These are phyloP conservation scores for Dioscorea cayenensis DNA, from an alignment of 116 monocot genomes.

Conservation along the genomic window DNA sequence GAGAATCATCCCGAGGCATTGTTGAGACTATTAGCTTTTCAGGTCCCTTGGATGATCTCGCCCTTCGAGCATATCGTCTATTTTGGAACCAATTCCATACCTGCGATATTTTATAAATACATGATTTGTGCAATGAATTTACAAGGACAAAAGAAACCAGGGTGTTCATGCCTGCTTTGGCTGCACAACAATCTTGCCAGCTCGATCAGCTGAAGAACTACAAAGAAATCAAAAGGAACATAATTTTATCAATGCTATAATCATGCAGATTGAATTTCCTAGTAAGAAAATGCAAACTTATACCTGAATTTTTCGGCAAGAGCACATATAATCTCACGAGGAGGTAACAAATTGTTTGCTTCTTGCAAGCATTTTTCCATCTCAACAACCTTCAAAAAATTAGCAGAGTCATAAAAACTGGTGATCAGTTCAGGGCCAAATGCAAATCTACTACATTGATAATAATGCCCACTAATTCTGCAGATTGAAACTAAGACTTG, in stretches of 20 bases:
- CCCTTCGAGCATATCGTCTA: conserved; percentile 51
- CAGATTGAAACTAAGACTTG: too few relatives aligned
- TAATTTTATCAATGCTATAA: background rate
- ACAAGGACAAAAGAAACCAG: background rate
- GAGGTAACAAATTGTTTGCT: conserved; percentile 34
- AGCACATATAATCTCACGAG: conserved; percentile 22
- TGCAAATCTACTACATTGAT: too few relatives aligned
- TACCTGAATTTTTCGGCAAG: conserved; percentile 44
- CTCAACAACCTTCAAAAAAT: conserved; percentile 43
- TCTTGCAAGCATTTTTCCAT: conserved; percentile 58
- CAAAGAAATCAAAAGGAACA: background rate
- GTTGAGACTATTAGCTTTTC: conserved; percentile 16
- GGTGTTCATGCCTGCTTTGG: conserved; percentile 58
- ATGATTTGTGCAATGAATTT: background rate
- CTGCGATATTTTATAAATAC: conserved; percentile 19
- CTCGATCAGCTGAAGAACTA: conserved; percentile 6
- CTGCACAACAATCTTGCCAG: conserved; percentile 64
- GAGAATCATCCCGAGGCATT: conserved; percentile 19
- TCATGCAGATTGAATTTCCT: background rate
- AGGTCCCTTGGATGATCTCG: conserved; percentile 27
- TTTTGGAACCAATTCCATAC: conserved; percentile 91
- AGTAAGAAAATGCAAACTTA: conserved; percentile 27
- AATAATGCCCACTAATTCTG: too few relatives aligned
- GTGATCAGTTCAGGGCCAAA: too few relatives aligned
- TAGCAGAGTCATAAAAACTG: background rate